Conservation (phyloP, 148 eudicot genomes). For the Camellia sinensis region DNA sequence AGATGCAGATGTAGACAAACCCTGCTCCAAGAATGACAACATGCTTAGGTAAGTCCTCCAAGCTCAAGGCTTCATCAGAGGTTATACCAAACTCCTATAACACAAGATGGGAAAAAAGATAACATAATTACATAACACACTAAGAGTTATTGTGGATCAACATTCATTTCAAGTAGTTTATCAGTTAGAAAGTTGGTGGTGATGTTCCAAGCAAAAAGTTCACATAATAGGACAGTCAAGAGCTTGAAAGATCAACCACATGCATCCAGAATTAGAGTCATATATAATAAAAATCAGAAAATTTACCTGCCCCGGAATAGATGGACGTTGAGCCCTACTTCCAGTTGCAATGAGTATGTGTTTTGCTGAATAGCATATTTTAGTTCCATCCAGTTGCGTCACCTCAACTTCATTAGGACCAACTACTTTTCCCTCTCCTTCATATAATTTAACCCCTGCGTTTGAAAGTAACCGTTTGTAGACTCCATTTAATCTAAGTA, state of each 20-base stretch:
- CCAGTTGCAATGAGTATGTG: slow-evolving; percentile 95
- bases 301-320: slow-evolving; percentile 77
- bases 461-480: slow-evolving; percentile 82
- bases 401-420: slow-evolving; percentile 95
- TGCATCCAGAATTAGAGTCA: neutral
- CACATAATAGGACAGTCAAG: neutral
- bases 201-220: neutral
- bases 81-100: slow-evolving; percentile 86
- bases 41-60: slow-evolving; percentile 92
- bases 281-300: neutral
- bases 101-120: neutral
- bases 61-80: slow-evolving; percentile 96
- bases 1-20: slow-evolving; percentile 33
- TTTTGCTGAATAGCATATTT: slow-evolving; percentile 76
- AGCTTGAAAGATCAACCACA: neutral
- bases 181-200: neutral
- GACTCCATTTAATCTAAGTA: slow-evolving; percentile 70
- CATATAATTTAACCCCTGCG: slow-evolving; percentile 89
- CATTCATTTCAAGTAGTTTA: neutral
- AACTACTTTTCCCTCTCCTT: slow-evolving; percentile 88
- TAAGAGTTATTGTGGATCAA: neutral
- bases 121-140: neutral
- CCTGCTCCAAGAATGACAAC: slow-evolving; percentile 96
- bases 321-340: slow-evolving; percentile 76
- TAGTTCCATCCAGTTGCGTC: slow-evolving; percentile 89